Percentiles rank a stretch among this genome's conserved stretches.
These are phyloP conservation scores for Lasiodiplodia sp. DNA, from an alignment of 2,329 filamentous ascomycete species.

Conservation along the genomic window DNA sequence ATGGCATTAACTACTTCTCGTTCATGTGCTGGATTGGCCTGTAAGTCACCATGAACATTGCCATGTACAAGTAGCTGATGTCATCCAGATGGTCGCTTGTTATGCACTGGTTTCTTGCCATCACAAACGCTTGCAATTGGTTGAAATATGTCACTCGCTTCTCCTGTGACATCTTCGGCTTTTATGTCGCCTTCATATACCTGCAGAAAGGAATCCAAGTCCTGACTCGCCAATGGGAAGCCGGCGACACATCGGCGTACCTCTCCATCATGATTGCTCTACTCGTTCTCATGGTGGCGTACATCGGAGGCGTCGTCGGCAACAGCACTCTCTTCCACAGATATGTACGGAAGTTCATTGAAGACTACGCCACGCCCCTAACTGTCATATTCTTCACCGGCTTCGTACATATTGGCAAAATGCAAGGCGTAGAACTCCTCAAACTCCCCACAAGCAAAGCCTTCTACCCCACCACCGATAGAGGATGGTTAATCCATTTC, in stretches of 20 bases:
- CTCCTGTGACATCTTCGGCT: slow-evolving; percentile 92
- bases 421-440: slow-evolving; percentile 73
- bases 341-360: slow-evolving; percentile 79
- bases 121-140: slow-evolving; percentile 86
- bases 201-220: slow-evolving; percentile 91
- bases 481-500: slow-evolving; percentile 80
- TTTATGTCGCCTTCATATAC: slow-evolving; percentile 92
- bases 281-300: slow-evolving; percentile 79
- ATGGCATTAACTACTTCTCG: slow-evolving; percentile 80
- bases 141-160: slow-evolving; percentile 91
- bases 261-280: slow-evolving; percentile 79
- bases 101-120: slow-evolving; percentile 83
- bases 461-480: slow-evolving; percentile 78
- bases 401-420: slow-evolving; percentile 85
- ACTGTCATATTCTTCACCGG: slow-evolving; percentile 81
- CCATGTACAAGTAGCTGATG: neutral
- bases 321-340: slow-evolving; percentile 76
- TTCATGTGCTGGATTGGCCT: slow-evolving; percentile 90
- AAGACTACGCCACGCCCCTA: slow-evolving; percentile 83
- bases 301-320: slow-evolving; percentile 72
- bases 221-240: slow-evolving; percentile 74
- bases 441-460: slow-evolving; percentile 77
- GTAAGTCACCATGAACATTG: neutral
- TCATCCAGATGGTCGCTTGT: slow-evolving; percentile 75
- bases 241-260: slow-evolving; percentile 70